Evolutionary conservation across 2,329 filamentous ascomycete genomes (phyloP).

Genomic region (Grosmannia huntii): DNA sequence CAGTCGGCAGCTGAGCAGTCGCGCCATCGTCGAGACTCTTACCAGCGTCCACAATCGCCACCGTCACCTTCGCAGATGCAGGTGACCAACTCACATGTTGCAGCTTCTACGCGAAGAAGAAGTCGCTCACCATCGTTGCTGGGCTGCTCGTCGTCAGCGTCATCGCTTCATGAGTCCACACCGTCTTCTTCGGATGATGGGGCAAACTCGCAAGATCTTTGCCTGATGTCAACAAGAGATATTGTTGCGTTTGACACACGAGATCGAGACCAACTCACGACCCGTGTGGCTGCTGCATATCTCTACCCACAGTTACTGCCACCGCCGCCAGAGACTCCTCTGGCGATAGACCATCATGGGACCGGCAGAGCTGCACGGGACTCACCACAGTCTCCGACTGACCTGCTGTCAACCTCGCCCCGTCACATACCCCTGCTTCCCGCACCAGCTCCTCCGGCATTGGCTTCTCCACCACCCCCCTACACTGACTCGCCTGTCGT

Average conservation of each 20-base stretch:
- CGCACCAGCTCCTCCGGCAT: conserved; percentile 10
- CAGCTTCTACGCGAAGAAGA: neutral
- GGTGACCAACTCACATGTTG: neutral
- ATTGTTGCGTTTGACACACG: conserved; percentile 33
- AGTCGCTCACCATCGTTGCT: neutral
- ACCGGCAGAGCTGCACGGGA: neutral
- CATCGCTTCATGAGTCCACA: neutral
- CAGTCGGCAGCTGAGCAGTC: conserved; percentile 4
- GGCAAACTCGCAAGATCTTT: conserved; percentile 21
- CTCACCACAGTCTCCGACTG: neutral
- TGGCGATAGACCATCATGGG: too few species aligned
- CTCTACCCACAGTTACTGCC: conserved; percentile 19
- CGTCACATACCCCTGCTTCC: conserved; percentile 25
- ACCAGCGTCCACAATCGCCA: neutral
- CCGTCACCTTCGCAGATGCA: neutral
- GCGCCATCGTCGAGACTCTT: neutral
- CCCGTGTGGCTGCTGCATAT: conserved; percentile 28
- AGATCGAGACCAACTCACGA: conserved; percentile 25
- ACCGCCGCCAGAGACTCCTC: neutral
- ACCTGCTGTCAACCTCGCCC: conserved; percentile 23
- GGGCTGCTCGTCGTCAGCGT: neutral
- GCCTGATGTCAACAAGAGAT: conserved; percentile 41
- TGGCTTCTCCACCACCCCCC: conserved; percentile 12
- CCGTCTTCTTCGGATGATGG: conserved; percentile 19
- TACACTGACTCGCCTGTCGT: neutral